Percentiles rank a stretch among this genome's conserved stretches.
Evolutionary conservation across 139 green algal species (phyloP).

Genomic region (Zygnema circumcarinatum): DNA sequence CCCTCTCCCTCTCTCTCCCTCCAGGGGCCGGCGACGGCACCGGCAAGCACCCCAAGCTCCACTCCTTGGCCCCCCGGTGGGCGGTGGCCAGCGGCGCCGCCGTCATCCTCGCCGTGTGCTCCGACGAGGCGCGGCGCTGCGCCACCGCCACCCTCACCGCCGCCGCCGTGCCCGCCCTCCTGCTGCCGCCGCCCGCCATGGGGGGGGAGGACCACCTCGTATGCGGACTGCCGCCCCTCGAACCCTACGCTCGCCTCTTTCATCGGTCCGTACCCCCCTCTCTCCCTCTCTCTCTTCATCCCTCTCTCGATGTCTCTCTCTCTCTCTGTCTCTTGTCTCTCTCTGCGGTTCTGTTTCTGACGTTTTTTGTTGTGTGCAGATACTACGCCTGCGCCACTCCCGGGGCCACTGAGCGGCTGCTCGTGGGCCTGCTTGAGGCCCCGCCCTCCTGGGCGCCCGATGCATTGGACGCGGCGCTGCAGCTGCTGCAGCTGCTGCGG

Average conservation of each 20-base stretch:
- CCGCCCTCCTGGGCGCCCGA: conserved; percentile 1
- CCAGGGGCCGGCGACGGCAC: background rate
- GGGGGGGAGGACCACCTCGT: background rate
- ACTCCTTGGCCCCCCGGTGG: background rate
- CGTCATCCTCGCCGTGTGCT: conserved; percentile 12
- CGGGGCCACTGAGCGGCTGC: background rate
- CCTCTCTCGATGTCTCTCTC: too few relatives aligned
- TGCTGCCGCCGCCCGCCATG: conserved; percentile 12
- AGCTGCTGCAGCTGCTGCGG: background rate
- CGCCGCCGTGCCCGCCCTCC: conserved; percentile 17
- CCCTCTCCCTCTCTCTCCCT: conserved; percentile 16
- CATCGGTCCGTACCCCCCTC: too few relatives aligned
- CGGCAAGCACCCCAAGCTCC: background rate
- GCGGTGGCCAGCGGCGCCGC: conserved; percentile 6
- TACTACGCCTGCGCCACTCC: background rate
- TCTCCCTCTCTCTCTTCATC: too few relatives aligned
- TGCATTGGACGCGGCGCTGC: conserved; percentile 6
- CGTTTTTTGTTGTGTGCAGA: conserved; percentile 12
- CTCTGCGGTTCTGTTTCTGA: background rate
- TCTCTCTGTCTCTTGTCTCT: conserved; percentile 10
- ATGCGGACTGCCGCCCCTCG: background rate
- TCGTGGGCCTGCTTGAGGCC: background rate
- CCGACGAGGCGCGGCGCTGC: conserved; percentile 6
- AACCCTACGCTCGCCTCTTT: conserved; percentile 15
- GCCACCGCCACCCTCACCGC: conserved; percentile 12